Conservation (phyloP, 2,329 filamentous ascomycete species). For the Nemania bipapillata region DNA sequence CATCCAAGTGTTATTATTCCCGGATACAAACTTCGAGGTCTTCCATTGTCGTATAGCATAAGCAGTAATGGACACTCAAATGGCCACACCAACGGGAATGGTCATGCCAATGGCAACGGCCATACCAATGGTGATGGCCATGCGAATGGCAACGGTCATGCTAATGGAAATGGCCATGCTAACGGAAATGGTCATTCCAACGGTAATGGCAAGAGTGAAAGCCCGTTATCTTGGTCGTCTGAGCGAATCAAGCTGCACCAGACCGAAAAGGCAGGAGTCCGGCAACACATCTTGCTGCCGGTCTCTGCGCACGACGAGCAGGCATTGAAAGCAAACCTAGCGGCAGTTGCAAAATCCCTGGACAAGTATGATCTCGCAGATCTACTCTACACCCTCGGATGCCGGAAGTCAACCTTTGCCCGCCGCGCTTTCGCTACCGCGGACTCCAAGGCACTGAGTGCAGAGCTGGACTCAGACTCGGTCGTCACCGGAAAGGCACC, state of each 20-base stretch:
- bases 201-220: not conserved
- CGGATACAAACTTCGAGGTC: slow-evolving; percentile 8
- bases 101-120: not conserved
- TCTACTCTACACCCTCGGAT: slow-evolving; percentile 14
- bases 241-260: not conserved
- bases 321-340: not conserved
- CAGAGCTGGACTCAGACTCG: not conserved
- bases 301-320: slow-evolving; percentile 18
- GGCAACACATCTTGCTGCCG: slow-evolving; percentile 2
- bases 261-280: not conserved
- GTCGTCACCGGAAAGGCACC: slow-evolving; percentile 11
- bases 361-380: not conserved
- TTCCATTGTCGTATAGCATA: not conserved
- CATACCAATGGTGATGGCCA: not conserved
- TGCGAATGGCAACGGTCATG: not conserved
- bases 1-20: slow-evolving; percentile 11
- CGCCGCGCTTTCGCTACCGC: slow-evolving; percentile 14
- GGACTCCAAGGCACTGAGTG: not conserved
- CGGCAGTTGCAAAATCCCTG: not conserved
- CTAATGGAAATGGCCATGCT: slow-evolving; percentile 4
- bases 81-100: not conserved
- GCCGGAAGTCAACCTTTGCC: slow-evolving; percentile 8
- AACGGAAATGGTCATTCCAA: slow-evolving; percentile 5
- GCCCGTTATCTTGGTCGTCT: not conserved
- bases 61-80: not conserved